Evolutionary conservation across 2,329 filamentous ascomycete genomes (phyloP), one percentile per base, ranked within the genome.

Genomic region (Calonectria pauciramosa): DNA sequence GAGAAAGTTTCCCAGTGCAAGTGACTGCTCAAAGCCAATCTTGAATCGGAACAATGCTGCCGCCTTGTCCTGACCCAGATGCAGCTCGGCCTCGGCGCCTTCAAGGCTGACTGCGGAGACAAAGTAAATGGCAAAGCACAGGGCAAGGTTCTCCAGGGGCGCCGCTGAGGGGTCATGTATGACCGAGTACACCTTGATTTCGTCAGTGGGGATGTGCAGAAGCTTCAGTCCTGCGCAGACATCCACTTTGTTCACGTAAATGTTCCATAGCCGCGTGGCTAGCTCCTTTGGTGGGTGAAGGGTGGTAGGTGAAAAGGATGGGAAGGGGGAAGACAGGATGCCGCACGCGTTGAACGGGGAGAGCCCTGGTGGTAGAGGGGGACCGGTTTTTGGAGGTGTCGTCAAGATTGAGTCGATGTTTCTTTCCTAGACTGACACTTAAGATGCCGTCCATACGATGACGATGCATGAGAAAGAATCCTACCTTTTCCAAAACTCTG

Each of bases 41-140:
- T 59, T 59, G 54, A 59, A 59, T 9, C 32, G 28, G 30, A 34
- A 36, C 18, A 59, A 36, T 6, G 28, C 32, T 30, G 32, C 54
- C 2, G 54, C 32, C 54, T 59, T 59, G 13, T 59, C 54, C 18
- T 59, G 28, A 6, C 54, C 54, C 3, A 59, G 30, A n/a, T 34
- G 23, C 28, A 34, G 23, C 28, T 32, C 13, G n/a, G 54, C 20
- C 10, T 59, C 54, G 2, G 54, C 9, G 18, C 28, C 28, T 20
- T 59, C 54, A 3, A 59, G 38, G 26, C 49, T 52, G 9, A 85
- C 71, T 4, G 89, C 79, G 0, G 90, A 80, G 6, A 87, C 83
- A 76, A 84, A 88, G 75, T 91, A 92, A 20, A 92, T 88, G 72
- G 86, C 82, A 68, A 87, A 89, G 72, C 86, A 86, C 6, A 89